Evolutionary conservation across 106 monocot species (phyloP), one percentile per base, ranked within the genome.

Genomic region (Dendrobium huoshanense): DNA sequence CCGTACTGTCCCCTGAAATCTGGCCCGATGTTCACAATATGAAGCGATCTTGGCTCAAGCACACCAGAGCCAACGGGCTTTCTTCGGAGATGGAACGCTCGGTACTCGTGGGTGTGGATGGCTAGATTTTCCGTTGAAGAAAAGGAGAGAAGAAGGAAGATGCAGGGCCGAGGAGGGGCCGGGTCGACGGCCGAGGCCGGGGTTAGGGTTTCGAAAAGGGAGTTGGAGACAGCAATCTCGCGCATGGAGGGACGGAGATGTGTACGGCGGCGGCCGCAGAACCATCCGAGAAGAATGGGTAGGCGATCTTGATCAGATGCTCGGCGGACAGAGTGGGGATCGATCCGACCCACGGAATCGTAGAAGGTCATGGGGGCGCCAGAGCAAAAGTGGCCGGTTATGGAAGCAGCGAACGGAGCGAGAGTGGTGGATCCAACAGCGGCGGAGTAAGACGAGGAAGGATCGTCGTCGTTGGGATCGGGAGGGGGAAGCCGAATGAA

Each of bases 201-300:
- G 48, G 65, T 37, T 79, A 84, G 85, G 85, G 83, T 76, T 80
- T 83, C 45, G 67, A 73, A 64, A 73, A 92, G 83, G 78, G 85
- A 85, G 78, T 76, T 44, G 75, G 92, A 88, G 11, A 85, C 82
- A 41, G 90, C 74, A 76, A 80, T 31, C 67, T 92, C 92, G 61
- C 92, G 83, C 90, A 92, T 92, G 72, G 89, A 92, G 77, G 92
- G 90, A 44, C 86, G 89, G 74, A 88, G 83, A 0, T 84, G 81
- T 18, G 89, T 80, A 33, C 64, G 79, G 24, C 89, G 87, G 78
- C 90, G 90, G 27, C 81, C 79, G 42, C 84, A 85, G 90, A 90
- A 90, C 87, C 87, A 90, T 31, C 89, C 87, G 29, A 88, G 51
- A 80, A 13, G 64, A 80, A 43, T 73, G 79, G 58, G 80, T 6